phyloP scores from a whole-genome alignment of 1,139 yeast species.

The Sugiyamaella neomexicana region DNA sequence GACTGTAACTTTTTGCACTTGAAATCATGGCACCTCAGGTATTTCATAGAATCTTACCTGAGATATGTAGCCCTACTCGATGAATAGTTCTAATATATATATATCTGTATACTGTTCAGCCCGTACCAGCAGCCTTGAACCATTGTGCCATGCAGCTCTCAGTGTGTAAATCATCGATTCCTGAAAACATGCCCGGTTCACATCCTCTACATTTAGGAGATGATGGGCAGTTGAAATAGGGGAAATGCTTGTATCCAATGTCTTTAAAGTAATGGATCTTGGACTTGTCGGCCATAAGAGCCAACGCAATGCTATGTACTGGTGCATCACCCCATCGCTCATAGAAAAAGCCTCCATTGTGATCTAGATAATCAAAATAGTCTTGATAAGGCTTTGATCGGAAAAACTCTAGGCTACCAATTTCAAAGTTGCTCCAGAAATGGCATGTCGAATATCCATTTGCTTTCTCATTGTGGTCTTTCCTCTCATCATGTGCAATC shows the following conservation, averaged over 20 bases:
- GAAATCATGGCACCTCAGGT: neutral
- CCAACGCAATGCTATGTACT: conserved; percentile 74
- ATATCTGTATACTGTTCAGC: conserved; percentile 4
- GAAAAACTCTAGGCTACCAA: conserved; percentile 78
- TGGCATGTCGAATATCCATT: conserved; percentile 82
- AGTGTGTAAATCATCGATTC: conserved; percentile 48
- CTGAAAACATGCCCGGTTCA: conserved; percentile 49
- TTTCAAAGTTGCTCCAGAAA: conserved; percentile 84
- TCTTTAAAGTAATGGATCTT: conserved; percentile 87
- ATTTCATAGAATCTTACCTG: too few relatives aligned
- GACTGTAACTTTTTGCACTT: neutral
- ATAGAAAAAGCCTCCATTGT: conserved; percentile 75
- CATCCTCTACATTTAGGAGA: conserved; percentile 47
- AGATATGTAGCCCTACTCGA: neutral
- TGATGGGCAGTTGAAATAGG: conserved; percentile 72
- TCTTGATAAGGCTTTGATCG: conserved; percentile 62
- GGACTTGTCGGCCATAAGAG: conserved; percentile 66
- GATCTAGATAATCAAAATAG: conserved; percentile 66
- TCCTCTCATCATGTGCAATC: conserved; percentile 55
- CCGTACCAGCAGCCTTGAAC: conserved; percentile 48
- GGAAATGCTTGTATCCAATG: conserved; percentile 73
- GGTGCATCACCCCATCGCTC: conserved; percentile 96
- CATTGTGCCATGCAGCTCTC: conserved; percentile 78
- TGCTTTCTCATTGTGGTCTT: conserved; percentile 49
- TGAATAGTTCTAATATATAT: neutral